Percentiles rank a stretch among this genome's conserved stretches.
These are phyloP conservation scores for Porcisia deanei DNA, from an alignment of 208 protist genomes.

Conservation along the genomic window DNA sequence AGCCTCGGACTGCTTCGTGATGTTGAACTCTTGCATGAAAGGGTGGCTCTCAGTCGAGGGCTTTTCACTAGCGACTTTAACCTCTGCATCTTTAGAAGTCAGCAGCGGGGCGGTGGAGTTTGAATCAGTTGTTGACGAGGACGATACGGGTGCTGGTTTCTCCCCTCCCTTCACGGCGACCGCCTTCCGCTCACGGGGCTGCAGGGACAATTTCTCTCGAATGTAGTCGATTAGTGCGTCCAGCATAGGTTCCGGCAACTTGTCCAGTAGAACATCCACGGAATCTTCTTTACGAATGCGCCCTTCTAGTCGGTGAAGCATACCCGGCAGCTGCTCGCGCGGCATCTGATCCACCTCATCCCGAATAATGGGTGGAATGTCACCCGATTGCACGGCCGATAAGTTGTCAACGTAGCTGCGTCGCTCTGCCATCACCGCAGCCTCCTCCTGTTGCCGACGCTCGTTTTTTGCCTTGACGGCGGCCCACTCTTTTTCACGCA, in stretches of 20 bases:
- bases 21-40: constrained; percentile 73
- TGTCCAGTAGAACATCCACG: constrained; percentile 81
- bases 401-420: constrained; percentile 76
- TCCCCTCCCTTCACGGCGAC: neutral
- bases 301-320: constrained; percentile 78
- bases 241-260: constrained; percentile 68
- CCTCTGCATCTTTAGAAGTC: neutral
- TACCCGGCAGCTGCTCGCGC: constrained; percentile 55
- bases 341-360: constrained; percentile 79
- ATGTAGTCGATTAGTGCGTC: constrained; percentile 68
- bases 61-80: neutral
- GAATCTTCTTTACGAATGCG: constrained; percentile 68
- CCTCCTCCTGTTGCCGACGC: constrained; percentile 53
- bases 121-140: neutral
- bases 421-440: constrained; percentile 64
- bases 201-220: constrained; percentile 74
- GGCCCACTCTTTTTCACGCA: constrained; percentile 31
- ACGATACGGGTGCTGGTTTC: neutral
- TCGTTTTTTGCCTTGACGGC: constrained; percentile 35
- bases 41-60: neutral
- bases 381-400: constrained; percentile 72
- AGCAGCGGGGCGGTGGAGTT: neutral
- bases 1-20: constrained; percentile 70
- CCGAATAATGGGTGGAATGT: constrained; percentile 67
- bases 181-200: constrained; percentile 23